Conservation (phyloP, 495 filamentous ascomycete species). For the Penicillium manginii region DNA sequence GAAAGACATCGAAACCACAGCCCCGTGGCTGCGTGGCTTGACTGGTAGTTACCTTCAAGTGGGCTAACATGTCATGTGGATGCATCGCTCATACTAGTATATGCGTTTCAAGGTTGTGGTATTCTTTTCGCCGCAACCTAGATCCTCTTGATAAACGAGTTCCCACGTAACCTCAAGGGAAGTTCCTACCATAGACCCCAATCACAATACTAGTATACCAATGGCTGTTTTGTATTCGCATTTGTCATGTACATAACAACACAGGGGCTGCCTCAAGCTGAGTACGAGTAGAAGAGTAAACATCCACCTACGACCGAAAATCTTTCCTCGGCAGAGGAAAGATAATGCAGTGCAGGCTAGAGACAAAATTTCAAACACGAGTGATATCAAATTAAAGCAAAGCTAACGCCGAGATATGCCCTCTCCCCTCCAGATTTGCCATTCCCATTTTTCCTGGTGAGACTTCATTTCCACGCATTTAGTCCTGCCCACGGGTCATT, state of each 20-base stretch:
- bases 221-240: constrained; percentile 3
- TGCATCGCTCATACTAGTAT: too few species aligned
- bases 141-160: too few species aligned
- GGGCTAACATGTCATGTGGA: too few species aligned
- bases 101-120: too few species aligned
- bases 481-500: constrained; percentile 85
- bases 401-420: constrained; percentile 20
- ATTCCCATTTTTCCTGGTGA: constrained; percentile 4
- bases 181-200: background rate
- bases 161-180: background rate
- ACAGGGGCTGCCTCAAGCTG: background rate
- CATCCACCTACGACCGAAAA: constrained; percentile 1
- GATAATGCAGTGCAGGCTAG: background rate
- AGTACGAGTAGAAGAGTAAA: constrained; percentile 5
- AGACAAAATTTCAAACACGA: constrained; percentile 5
- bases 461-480: constrained; percentile 76
- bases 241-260: constrained; percentile 14
- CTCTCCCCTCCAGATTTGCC: background rate
- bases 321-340: background rate
- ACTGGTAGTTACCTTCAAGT: too few species aligned
- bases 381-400: constrained; percentile 17
- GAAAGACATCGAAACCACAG: too few species aligned
- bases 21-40: too few species aligned
- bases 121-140: too few species aligned
- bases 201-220: background rate